A percentile compares a stretch with the other conserved stretches of the same genome.
These are phyloP conservation scores for Stachybotrys chlorohalonatus DNA, from an alignment of 2,329 filamentous ascomycete genomes.

Conservation along the genomic window DNA sequence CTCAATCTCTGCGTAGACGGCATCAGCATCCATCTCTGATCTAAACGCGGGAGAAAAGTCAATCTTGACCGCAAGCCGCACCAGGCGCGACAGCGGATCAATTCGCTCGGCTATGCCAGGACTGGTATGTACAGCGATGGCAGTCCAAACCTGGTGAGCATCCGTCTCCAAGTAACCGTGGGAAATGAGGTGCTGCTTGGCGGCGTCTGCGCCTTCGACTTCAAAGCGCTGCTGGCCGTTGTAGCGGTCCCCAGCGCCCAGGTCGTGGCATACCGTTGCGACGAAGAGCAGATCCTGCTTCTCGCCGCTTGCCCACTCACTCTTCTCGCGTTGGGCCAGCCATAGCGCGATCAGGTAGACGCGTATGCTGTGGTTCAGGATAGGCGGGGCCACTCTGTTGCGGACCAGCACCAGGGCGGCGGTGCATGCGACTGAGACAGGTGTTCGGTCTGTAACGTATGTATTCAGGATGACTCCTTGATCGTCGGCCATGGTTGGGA, in stretches of 20 bases:
- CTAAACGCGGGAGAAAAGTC: constrained; percentile 17
- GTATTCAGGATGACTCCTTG: no score
- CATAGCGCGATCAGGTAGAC: constrained; percentile 16
- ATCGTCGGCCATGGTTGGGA: no score
- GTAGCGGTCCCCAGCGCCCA: constrained; percentile 19
- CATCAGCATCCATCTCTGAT: constrained; percentile 1
- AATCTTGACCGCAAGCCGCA: constrained; percentile 19
- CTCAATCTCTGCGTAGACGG: constrained; percentile 10
- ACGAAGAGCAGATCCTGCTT: constrained; percentile 19
- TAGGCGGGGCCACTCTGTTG: constrained; percentile 11
- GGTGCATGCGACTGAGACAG: constrained; percentile 6
- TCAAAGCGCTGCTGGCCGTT: constrained; percentile 25
- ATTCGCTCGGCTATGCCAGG: constrained; percentile 26
- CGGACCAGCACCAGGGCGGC: constrained; percentile 9
- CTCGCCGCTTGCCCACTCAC: constrained; percentile 2
- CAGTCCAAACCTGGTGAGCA: constrained; percentile 22
- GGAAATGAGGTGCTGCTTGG: constrained; percentile 15
- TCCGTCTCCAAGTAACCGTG: constrained; percentile 14
- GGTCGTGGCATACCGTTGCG: constrained; percentile 24
- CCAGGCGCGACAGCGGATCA: constrained; percentile 18
- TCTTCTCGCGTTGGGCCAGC: constrained; percentile 11
- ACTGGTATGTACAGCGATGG: constrained; percentile 24
- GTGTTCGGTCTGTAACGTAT: constrained; percentile 4
- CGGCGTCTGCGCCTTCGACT: constrained; percentile 20
- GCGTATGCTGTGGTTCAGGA: constrained; percentile 19